Percentiles rank a stretch among this genome's conserved stretches.
Conservation (phyloP, 768 basidiomycete genomes). For the Panaeolus cyanescens region DNA sequence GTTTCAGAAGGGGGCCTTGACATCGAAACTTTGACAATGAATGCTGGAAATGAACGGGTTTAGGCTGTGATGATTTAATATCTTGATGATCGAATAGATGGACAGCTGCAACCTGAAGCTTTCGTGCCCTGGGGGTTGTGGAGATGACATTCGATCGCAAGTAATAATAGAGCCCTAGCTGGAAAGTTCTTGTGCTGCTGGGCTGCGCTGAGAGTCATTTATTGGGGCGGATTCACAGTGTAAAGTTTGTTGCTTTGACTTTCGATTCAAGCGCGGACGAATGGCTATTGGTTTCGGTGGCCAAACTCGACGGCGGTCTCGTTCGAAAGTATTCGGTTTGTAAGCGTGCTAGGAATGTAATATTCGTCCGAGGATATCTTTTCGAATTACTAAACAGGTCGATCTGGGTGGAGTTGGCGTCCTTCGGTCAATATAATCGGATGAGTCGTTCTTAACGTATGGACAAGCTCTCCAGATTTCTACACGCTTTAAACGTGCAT, state of each 20-base stretch:
- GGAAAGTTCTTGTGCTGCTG: neutral
- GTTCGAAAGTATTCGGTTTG: neutral
- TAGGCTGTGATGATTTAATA: slow-evolving; percentile 1
- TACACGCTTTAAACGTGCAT: neutral
- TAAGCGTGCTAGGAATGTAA: neutral
- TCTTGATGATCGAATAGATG: neutral
- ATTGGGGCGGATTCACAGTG: neutral
- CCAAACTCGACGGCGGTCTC: neutral
- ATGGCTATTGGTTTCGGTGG: neutral
- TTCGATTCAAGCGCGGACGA: neutral
- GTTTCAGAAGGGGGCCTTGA: neutral
- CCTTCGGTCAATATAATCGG: slow-evolving; percentile 1
- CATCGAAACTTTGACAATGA: neutral
- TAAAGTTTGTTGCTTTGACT: neutral
- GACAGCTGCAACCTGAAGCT: slow-evolving; percentile 1
- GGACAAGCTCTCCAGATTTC: neutral
- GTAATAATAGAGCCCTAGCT: neutral
- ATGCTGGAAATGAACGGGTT: slow-evolving; percentile 2
- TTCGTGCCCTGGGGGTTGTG: neutral
- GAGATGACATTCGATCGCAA: neutral
- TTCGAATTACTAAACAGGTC: neutral
- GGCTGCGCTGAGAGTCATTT: neutral
- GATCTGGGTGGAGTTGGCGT: slow-evolving; percentile 1
- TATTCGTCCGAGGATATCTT: neutral
- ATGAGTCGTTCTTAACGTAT: neutral